Evolutionary conservation across 1,284 basidiomycete genomes (phyloP).

Genomic region (Tilletia horrida): DNA sequence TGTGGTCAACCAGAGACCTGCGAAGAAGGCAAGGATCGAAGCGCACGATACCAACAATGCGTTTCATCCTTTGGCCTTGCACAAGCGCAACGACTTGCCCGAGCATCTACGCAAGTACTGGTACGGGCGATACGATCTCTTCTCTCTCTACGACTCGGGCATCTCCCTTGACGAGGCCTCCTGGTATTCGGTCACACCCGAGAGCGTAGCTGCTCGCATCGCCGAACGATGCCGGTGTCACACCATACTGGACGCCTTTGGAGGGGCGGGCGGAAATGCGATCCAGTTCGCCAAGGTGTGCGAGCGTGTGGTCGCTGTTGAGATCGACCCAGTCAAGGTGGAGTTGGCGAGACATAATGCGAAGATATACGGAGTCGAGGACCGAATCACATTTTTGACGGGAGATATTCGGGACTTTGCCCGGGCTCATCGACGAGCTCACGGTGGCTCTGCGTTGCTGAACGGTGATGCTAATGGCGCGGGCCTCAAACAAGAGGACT

Average conservation of each 20-base stretch:
- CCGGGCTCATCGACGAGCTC: slow-evolving; percentile 36
- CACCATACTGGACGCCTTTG: slow-evolving; percentile 81
- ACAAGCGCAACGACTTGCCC: slow-evolving; percentile 19
- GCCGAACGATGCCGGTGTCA: slow-evolving; percentile 71
- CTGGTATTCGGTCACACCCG: slow-evolving; percentile 96
- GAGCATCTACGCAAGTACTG: slow-evolving; percentile 36
- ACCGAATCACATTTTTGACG: slow-evolving; percentile 90
- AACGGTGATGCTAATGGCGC: slow-evolving; percentile 22
- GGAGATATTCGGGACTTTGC: slow-evolving; percentile 80
- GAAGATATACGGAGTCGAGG: slow-evolving; percentile 82
- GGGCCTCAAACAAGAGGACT: slow-evolving; percentile 38
- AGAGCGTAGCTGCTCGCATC: slow-evolving; percentile 82
- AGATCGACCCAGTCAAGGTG: slow-evolving; percentile 76
- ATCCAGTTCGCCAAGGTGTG: slow-evolving; percentile 96
- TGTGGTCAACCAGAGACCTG: not conserved
- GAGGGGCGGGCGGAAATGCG: slow-evolving; percentile 94
- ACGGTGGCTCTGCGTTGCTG: not conserved
- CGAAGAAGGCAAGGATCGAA: not conserved
- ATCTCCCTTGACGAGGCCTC: slow-evolving; percentile 72
- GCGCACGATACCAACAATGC: not conserved
- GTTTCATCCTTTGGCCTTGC: not conserved
- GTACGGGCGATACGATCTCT: slow-evolving; percentile 36
- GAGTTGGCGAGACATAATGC: slow-evolving; percentile 85
- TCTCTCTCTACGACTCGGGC: slow-evolving; percentile 42
- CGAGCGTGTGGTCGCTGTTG: slow-evolving; percentile 75